Evolutionary conservation across 228 moss, liverwort and hornwort genomes (phyloP).

Genomic region (Sphagnum fallax): DNA sequence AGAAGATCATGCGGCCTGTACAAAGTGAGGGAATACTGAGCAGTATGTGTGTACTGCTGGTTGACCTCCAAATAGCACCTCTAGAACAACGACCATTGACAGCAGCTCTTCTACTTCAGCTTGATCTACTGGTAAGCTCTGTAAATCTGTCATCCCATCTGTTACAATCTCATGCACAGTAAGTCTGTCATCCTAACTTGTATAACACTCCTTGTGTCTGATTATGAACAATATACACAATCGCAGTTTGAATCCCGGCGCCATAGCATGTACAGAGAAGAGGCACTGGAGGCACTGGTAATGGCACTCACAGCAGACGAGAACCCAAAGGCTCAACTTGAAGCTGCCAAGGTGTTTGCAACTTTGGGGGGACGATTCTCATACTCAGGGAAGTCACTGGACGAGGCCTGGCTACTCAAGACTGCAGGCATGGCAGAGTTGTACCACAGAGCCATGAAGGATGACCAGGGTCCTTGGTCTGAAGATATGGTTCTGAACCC

Average conservation of each 20-base stretch:
- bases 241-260: conserved; percentile 31
- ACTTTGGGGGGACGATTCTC: conserved; percentile 35
- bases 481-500: not conserved
- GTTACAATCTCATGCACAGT: not conserved
- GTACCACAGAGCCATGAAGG: not conserved
- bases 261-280: conserved; percentile 36
- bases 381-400: conserved; percentile 24
- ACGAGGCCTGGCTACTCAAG: conserved; percentile 34
- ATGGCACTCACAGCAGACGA: conserved; percentile 24
- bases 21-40: conserved; percentile 31
- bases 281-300: conserved; percentile 34
- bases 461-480: conserved; percentile 4
- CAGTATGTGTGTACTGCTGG: conserved; percentile 50
- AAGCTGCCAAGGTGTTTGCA: conserved; percentile 23
- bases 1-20: conserved; percentile 34
- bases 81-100: conserved; percentile 41
- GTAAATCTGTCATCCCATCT: too few species aligned
- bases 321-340: conserved; percentile 13
- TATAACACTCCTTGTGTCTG: too few species aligned
- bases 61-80: conserved; percentile 48
- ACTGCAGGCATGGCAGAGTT: conserved; percentile 14
- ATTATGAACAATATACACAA: too few species aligned
- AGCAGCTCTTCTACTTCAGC: conserved; percentile 41
- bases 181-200: too few species aligned
- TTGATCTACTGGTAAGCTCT: conserved; percentile 39